A percentile compares a stretch with the other conserved stretches of the same genome.
Evolutionary conservation across 2,329 filamentous ascomycete species (phyloP).

Genomic region (Aphanocladium album): DNA sequence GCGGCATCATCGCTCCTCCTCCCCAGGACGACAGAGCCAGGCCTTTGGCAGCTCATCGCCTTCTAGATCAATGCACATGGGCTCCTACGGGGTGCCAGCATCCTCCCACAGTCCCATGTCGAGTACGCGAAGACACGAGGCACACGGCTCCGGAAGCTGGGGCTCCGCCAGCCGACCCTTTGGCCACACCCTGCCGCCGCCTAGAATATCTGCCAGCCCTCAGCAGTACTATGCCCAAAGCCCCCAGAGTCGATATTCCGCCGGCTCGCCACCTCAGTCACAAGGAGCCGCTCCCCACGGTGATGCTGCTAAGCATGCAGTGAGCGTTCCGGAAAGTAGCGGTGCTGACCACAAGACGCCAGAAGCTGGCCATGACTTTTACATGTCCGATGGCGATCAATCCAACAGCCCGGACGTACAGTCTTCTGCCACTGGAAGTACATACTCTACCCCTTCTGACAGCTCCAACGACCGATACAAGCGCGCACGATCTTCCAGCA

Average conservation of each 20-base stretch:
- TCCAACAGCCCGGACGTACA: conserved; percentile 36
- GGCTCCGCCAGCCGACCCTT: conserved; percentile 5
- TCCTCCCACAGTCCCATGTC: conserved; percentile 8
- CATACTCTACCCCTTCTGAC: conserved; percentile 43
- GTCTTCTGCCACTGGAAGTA: conserved; percentile 43
- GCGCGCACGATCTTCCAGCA: conserved; percentile 23
- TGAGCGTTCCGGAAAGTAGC: neutral
- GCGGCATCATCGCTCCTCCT: neutral
- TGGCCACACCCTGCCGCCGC: conserved; percentile 9
- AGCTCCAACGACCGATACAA: conserved; percentile 24
- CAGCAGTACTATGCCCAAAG: conserved; percentile 8
- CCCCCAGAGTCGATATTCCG: conserved; percentile 4
- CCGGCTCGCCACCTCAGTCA: neutral
- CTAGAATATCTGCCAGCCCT: conserved; percentile 6
- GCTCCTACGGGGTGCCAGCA: neutral
- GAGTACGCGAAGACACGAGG: conserved; percentile 12
- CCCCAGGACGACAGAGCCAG: conserved; percentile 4
- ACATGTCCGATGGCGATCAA: conserved; percentile 19
- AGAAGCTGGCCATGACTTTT: conserved; percentile 16
- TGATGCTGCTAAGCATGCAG: neutral
- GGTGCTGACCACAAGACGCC: conserved; percentile 12
- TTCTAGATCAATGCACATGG: conserved; percentile 19
- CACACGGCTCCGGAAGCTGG: neutral
- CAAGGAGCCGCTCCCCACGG: neutral
- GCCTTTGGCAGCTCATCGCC: conserved; percentile 15